phyloP scores from a whole-genome alignment of 1,284 basidiomycete genomes.

The Trichosporon sp. region DNA sequence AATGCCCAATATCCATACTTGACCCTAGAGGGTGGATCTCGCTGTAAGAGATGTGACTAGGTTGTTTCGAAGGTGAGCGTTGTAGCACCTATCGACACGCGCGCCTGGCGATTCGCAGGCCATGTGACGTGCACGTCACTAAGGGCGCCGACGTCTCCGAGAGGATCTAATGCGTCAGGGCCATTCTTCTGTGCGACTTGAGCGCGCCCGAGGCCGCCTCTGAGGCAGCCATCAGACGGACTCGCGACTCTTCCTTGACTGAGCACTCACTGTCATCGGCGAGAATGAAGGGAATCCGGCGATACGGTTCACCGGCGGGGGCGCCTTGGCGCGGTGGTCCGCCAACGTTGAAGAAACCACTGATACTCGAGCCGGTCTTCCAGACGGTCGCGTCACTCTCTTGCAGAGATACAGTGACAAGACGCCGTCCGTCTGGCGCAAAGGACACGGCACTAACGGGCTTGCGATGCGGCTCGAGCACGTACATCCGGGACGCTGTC shows the following conservation, averaged over 20 bases:
- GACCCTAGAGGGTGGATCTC: background rate
- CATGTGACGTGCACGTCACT: constrained; percentile 74
- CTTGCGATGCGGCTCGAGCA: constrained; percentile 83
- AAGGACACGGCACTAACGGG: constrained; percentile 75
- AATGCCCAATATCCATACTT: background rate
- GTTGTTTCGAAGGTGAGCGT: constrained; percentile 73
- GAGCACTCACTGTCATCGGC: constrained; percentile 50
- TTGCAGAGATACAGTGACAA: constrained; percentile 80
- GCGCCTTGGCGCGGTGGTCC: constrained; percentile 81
- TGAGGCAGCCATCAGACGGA: too few relatives aligned
- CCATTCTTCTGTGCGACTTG: too few relatives aligned
- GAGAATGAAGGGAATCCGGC: constrained; percentile 64
- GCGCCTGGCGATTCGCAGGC: constrained; percentile 72
- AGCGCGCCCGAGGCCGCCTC: too few relatives aligned
- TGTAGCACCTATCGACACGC: constrained; percentile 71
- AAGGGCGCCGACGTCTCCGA: constrained; percentile 59
- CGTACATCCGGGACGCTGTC: constrained; percentile 87
- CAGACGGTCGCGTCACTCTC: constrained; percentile 77
- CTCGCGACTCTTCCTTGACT: background rate
- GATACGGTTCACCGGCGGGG: constrained; percentile 73
- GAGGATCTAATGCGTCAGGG: background rate
- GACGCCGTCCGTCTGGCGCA: constrained; percentile 82
- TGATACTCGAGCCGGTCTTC: constrained; percentile 81
- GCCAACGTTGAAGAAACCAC: constrained; percentile 84
- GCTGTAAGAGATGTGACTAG: background rate